phyloP scores from a whole-genome alignment of 768 basidiomycete species.

The Lactarius tabidus region DNA sequence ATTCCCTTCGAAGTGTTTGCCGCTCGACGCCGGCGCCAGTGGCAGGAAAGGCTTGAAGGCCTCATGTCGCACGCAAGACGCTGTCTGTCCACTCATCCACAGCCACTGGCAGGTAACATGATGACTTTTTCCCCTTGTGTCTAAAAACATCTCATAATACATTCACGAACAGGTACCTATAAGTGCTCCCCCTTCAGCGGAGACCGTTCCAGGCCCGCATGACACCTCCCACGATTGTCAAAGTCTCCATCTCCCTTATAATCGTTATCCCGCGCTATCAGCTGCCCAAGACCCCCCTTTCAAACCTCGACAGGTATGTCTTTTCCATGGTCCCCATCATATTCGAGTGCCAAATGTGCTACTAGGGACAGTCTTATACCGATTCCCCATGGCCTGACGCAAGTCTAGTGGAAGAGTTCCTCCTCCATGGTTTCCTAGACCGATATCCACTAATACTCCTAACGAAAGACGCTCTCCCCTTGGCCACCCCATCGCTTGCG shows the following conservation, averaged over 20 bases:
- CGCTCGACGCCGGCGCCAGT: neutral
- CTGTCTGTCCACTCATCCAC: neutral
- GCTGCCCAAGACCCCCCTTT: neutral
- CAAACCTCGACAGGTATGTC: neutral
- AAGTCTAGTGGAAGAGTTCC: neutral
- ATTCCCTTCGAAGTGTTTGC: neutral
- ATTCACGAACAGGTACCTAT: neutral
- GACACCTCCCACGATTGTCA: neutral
- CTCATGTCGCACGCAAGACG: neutral
- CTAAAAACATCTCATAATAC: neutral
- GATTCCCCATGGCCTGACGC: neutral
- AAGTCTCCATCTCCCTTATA: neutral
- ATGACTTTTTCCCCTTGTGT: neutral
- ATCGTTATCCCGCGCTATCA: neutral
- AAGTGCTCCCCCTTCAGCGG: neutral
- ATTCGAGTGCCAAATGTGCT: neutral
- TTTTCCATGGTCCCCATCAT: neutral
- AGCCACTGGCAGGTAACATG: neutral
- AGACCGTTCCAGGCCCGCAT: neutral
- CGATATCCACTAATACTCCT: neutral
- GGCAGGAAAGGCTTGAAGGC: neutral
- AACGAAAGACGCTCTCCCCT: neutral
- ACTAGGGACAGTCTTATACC: neutral
- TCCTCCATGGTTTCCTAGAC: neutral
- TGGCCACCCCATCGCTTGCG: neutral